These are phyloP conservation scores for Fusarium annulatum DNA, from an alignment of 2,329 filamentous ascomycete species.

Conservation along the genomic window DNA sequence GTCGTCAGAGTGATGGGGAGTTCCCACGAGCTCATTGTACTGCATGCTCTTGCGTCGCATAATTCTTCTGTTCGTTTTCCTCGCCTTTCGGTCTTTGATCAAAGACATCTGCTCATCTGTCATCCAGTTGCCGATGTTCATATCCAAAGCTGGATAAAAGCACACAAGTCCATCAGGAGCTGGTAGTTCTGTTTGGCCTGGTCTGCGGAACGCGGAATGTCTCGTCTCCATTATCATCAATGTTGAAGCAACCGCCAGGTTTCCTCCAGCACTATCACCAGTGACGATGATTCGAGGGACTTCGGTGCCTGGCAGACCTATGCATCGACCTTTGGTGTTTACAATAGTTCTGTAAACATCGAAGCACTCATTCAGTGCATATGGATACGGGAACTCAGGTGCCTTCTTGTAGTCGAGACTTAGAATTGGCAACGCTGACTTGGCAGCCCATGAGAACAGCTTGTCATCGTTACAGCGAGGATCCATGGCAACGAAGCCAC, in stretches of 20 bases:
- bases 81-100: slow-evolving; percentile 83
- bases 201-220: slow-evolving; percentile 53
- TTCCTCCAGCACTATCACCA: slow-evolving; percentile 62
- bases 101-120: slow-evolving; percentile 96
- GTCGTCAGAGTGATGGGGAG: slow-evolving; percentile 83
- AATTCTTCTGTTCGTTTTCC: slow-evolving; percentile 82
- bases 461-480: slow-evolving; percentile 96
- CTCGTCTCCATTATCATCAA: slow-evolving; percentile 89
- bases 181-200: slow-evolving; percentile 67
- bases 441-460: slow-evolving; percentile 89
- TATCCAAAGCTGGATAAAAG: slow-evolving; percentile 90
- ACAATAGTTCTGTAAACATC: slow-evolving; percentile 57
- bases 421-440: slow-evolving; percentile 86
- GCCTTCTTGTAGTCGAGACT: slow-evolving; percentile 84
- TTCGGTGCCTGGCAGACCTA: slow-evolving; percentile 56
- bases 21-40: slow-evolving; percentile 85
- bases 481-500: slow-evolving; percentile 96
- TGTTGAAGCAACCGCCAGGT: slow-evolving; percentile 72
- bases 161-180: slow-evolving; percentile 83
- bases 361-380: slow-evolving; percentile 61
- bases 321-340: slow-evolving; percentile 54
- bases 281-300: slow-evolving; percentile 57
- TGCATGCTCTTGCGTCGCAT: slow-evolving; percentile 88
- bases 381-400: slow-evolving; percentile 62
- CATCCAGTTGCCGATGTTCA: slow-evolving; percentile 99